Conservation (phyloP, 371 early-diverging fungal genomes). For the Funneliformis caledonium region DNA sequence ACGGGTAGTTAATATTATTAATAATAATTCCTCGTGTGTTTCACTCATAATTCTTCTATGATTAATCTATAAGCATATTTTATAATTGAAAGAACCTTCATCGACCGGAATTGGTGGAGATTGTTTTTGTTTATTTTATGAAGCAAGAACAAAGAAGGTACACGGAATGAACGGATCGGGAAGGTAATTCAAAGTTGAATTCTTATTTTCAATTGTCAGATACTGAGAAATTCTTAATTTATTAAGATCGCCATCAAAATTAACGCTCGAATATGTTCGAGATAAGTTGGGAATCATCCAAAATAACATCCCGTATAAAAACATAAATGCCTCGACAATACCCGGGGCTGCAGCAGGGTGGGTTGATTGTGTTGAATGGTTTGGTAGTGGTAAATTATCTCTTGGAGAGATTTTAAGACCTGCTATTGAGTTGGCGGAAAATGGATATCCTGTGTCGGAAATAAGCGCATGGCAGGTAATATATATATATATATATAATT, state of each 20-base stretch:
- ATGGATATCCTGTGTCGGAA: constrained; percentile 59
- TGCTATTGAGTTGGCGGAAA: constrained; percentile 73
- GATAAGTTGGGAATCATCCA: constrained; percentile 47
- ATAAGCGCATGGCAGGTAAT: constrained; percentile 44
- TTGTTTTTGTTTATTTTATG: constrained; percentile 83
- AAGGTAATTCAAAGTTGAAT: constrained; percentile 47
- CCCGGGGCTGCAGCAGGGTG: constrained; percentile 88
- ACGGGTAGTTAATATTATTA: constrained; percentile 52
- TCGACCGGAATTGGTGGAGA: constrained; percentile 95
- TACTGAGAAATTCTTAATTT: not conserved
- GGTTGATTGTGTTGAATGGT: constrained; percentile 68
- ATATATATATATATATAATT: not conserved
- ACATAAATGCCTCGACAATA: constrained; percentile 71
- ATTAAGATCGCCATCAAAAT: constrained; percentile 62
- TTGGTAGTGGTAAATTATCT: constrained; percentile 74
- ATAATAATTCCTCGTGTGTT: not conserved
- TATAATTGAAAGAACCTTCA: constrained; percentile 64
- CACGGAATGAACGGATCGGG: constrained; percentile 79
- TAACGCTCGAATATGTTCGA: constrained; percentile 58
- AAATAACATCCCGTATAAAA: constrained; percentile 52
- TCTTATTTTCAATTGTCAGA: not conserved
- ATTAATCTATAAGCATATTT: not conserved
- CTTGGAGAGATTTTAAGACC: constrained; percentile 66
- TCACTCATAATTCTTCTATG: not conserved
- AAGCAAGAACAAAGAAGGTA: constrained; percentile 63